These are phyloP conservation scores for Aspergillus sp. DNA, from an alignment of 2,329 filamentous ascomycete species.

Conservation along the genomic window DNA sequence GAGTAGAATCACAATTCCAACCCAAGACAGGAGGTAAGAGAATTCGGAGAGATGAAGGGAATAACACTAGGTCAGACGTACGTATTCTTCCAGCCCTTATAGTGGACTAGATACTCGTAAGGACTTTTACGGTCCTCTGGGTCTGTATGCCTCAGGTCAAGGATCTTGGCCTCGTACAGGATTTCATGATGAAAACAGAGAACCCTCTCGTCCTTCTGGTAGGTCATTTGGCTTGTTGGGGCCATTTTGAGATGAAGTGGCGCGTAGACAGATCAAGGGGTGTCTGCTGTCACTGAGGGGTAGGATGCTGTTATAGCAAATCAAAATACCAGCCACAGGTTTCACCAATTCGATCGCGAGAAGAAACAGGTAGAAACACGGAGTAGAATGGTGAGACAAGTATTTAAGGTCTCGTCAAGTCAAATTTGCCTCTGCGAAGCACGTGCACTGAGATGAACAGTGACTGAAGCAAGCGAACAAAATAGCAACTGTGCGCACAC, in stretches of 20 bases:
- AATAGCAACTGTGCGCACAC: neutral
- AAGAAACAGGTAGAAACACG: neutral
- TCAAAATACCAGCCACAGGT: neutral
- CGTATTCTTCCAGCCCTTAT: slow-evolving; percentile 99
- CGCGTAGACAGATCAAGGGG: neutral
- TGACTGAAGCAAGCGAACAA: neutral
- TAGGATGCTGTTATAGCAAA: neutral
- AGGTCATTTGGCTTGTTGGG: slow-evolving; percentile 57
- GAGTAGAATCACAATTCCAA: neutral
- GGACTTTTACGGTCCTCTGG: slow-evolving; percentile 69
- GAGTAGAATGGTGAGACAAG: neutral
- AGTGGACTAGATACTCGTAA: slow-evolving; percentile 90
- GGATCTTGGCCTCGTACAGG: slow-evolving; percentile 94
- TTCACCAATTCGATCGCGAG: neutral
- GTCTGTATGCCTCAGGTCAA: slow-evolving; percentile 70
- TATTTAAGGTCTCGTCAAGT: neutral
- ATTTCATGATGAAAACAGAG: slow-evolving; percentile 97
- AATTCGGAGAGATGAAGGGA: neutral
- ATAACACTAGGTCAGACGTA: slow-evolving; percentile 50
- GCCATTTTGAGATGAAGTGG: slow-evolving; percentile 55
- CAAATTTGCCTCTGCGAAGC: slow-evolving; percentile 1
- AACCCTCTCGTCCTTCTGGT: slow-evolving; percentile 80
- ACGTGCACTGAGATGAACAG: slow-evolving; percentile 3
- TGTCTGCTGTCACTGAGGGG: neutral
- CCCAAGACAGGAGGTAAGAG: neutral